A percentile compares a stretch with the other conserved stretches of the same genome.
These are phyloP conservation scores for Carex scoparia DNA, from an alignment of 176 grass and related monocot genomes.

Conservation along the genomic window DNA sequence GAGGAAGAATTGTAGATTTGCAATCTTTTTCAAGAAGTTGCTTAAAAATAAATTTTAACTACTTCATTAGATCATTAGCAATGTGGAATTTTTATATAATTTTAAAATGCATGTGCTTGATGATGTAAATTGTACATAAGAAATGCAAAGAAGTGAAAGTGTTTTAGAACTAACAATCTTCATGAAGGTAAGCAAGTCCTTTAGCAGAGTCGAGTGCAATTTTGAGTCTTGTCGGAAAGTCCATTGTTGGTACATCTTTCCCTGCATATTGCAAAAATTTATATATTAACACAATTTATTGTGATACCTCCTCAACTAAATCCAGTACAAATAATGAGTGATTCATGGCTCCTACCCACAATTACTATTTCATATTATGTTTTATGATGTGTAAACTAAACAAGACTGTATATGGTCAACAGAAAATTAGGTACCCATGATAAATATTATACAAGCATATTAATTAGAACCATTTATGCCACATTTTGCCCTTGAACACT, in stretches of 20 bases:
- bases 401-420: too few relatives aligned
- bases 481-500: too few relatives aligned
- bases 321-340: too few relatives aligned
- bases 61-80: background rate
- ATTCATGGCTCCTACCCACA: too few relatives aligned
- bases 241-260: slow-evolving; percentile 58
- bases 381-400: too few relatives aligned
- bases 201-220: slow-evolving; percentile 90
- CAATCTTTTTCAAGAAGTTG: background rate
- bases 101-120: background rate
- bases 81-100: background rate
- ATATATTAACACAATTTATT: too few relatives aligned
- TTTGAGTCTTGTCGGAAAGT: slow-evolving; percentile 61
- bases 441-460: too few relatives aligned
- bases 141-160: background rate
- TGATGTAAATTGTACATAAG: background rate
- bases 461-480: too few relatives aligned
- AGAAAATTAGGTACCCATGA: too few relatives aligned
- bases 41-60: background rate
- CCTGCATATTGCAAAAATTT: slow-evolving; percentile 19
- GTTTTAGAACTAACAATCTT: slow-evolving; percentile 63
- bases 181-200: slow-evolving; percentile 92
- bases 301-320: too few relatives aligned
- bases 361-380: too few relatives aligned
- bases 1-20: background rate